Evolutionary conservation across 306 rosid species (phyloP).

Genomic region (Rosa persica): DNA sequence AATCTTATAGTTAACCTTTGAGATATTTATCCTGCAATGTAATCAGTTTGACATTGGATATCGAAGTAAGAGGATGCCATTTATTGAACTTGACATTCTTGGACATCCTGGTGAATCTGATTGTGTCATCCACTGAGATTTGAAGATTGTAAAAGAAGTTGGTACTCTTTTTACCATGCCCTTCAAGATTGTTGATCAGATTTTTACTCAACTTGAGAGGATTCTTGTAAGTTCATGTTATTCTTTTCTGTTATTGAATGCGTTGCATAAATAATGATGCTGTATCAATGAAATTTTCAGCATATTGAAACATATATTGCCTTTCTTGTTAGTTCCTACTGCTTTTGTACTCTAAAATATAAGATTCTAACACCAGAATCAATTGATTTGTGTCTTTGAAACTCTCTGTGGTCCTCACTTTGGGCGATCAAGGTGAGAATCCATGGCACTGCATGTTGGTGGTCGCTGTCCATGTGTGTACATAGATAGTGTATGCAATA

Average conservation of each 20-base stretch:
- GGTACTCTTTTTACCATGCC: background rate
- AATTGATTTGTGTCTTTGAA: background rate
- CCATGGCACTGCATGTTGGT: background rate
- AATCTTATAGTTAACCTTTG: background rate
- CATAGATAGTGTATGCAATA: background rate
- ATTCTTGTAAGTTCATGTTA: conserved; percentile 5
- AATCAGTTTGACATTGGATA: background rate
- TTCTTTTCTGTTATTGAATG: background rate
- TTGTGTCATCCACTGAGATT: background rate
- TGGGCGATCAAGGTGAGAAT: background rate
- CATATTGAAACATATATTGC: background rate
- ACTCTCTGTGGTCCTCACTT: background rate
- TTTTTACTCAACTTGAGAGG: background rate
- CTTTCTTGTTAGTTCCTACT: background rate
- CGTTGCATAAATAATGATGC: background rate
- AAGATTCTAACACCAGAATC: background rate
- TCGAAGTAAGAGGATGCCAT: background rate
- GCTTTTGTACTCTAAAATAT: background rate
- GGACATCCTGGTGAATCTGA: background rate
- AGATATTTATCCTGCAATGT: background rate
- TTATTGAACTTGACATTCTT: background rate
- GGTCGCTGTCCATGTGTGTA: background rate
- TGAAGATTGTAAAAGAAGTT: conserved; percentile 8
- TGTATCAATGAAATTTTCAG: background rate
- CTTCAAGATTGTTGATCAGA: background rate